Percentiles rank a stretch among this genome's conserved stretches.
Evolutionary conservation across 495 filamentous ascomycete genomes (phyloP).

Genomic region (Talaromyces stipitatus): DNA sequence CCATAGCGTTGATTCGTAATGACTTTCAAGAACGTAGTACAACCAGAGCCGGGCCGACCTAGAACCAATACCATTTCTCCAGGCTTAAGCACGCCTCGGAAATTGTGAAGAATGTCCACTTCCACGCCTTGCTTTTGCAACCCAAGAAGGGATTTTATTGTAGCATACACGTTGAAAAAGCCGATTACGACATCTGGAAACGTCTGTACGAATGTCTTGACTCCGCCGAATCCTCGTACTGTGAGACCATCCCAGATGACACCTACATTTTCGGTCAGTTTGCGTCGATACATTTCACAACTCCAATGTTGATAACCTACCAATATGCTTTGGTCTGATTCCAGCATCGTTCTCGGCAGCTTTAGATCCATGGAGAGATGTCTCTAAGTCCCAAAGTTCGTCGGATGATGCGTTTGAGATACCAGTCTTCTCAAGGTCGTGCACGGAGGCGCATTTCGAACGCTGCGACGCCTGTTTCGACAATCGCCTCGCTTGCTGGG

Average conservation of each 20-base stretch:
- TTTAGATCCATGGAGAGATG: constrained; percentile 57
- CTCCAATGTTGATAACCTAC: constrained; percentile 15
- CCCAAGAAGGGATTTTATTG: constrained; percentile 49
- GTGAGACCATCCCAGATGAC: constrained; percentile 75
- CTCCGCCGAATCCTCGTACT: constrained; percentile 68
- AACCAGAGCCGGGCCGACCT: constrained; percentile 78
- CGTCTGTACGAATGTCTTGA: constrained; percentile 69
- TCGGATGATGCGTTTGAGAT: constrained; percentile 20
- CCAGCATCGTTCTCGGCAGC: constrained; percentile 65
- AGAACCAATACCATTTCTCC: constrained; percentile 91
- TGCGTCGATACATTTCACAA: neutral
- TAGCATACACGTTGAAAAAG: constrained; percentile 65
- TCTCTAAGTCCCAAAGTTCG: constrained; percentile 65
- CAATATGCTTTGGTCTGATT: constrained; percentile 71
- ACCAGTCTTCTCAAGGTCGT: constrained; percentile 46
- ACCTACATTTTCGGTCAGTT: constrained; percentile 26
- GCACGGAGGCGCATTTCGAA: constrained; percentile 29
- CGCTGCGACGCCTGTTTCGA: constrained; percentile 29
- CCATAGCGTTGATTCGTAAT: constrained; percentile 77
- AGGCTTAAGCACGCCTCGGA: constrained; percentile 34
- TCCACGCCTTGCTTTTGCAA: constrained; percentile 54
- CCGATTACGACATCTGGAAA: constrained; percentile 75
- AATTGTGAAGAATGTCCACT: constrained; percentile 14
- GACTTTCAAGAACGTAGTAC: constrained; percentile 80
- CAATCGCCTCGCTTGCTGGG: constrained; percentile 42